Base-by-base conservation (phyloP, 306 rosid genomes). In the Ochetophila trinervis region DNA sequence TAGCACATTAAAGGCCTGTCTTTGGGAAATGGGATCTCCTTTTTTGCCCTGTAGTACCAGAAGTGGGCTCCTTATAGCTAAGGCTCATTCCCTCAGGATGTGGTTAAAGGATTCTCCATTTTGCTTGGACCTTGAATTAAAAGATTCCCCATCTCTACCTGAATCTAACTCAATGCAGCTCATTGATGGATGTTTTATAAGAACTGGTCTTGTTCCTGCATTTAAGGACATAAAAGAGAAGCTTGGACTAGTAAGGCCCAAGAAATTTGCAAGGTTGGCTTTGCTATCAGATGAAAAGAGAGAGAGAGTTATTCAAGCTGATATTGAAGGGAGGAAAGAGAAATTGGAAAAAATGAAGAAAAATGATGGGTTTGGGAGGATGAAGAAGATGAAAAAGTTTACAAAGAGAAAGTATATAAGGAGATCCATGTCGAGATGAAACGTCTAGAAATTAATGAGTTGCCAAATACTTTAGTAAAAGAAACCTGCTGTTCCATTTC, bases 1-100 rank as follows among this genome's bases (percentile, higher is more conserved):
- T 53, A 87, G 82, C 70, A 87, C 98, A 47, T 57, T 92, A 75
- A 92, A 84, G 77, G 95, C 86, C 4, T 89, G 80, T 71, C 96
- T 92, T 69, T 92, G 96, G 98, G 96, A 92, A 75, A 92, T 89
- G 92, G 98, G 95, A 3, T 92, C 98, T 2, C 98, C 98, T 37
- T 92, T 92, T 71, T 84, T 89, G 67, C 98, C 98, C 21, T 87
- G 98, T 48, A 84, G 72, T 76, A 89, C 98, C 9, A 70, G 96
- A 5, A 75, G 80, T 2, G 98, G 98, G 0, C 78, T 92, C 68
- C 98, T 92, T 30, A 73, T 92, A 50, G 98, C 98, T 0, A 89
- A 92, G 85, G 95, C 96, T 73, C 96, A 92, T 72, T 89, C 98
- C 68, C 96, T 92, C 42, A 75, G 95, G 62, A 87, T 89, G 98